phyloP scores from a whole-genome alignment of 176 grass and related monocot genomes.

The Aechmea fasciata region DNA sequence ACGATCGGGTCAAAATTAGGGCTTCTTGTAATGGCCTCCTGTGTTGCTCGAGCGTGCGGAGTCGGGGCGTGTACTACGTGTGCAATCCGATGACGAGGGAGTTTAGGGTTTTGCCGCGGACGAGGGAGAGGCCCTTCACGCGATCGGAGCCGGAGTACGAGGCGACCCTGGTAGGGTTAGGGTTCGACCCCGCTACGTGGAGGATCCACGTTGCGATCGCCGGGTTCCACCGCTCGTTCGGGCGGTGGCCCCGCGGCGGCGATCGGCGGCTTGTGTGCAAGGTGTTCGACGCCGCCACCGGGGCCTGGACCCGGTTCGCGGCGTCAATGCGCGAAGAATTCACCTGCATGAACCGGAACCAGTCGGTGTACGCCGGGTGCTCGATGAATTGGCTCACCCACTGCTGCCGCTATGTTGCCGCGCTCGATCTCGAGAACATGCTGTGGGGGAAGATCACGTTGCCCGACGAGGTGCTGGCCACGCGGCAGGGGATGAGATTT shows the following conservation, averaged over 20 bases:
- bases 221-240: conserved; percentile 38
- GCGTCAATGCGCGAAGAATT: conserved; percentile 30
- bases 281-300: conserved; percentile 32
- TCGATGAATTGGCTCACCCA: conserved; percentile 44
- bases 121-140: conserved; percentile 35
- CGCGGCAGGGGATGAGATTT: conserved; percentile 18
- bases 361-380: conserved; percentile 26
- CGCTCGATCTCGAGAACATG: conserved; percentile 23
- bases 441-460: conserved; percentile 34
- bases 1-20: conserved; percentile 36
- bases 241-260: conserved; percentile 19
- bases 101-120: conserved; percentile 32
- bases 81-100: conserved; percentile 45
- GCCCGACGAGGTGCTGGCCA: conserved; percentile 24
- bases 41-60: conserved; percentile 37
- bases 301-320: conserved; percentile 32
- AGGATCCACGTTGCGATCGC: conserved; percentile 36
- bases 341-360: conserved; percentile 41
- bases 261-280: conserved; percentile 29
- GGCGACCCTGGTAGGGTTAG: conserved; percentile 34
- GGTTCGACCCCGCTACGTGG: conserved; percentile 26
- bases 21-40: conserved; percentile 38
- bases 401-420: conserved; percentile 26
- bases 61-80: conserved; percentile 36
- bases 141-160: conserved; percentile 41